These are phyloP conservation scores for Yarrowia yakushimensis DNA, from an alignment of 805 yeast species.

Conservation along the genomic window DNA sequence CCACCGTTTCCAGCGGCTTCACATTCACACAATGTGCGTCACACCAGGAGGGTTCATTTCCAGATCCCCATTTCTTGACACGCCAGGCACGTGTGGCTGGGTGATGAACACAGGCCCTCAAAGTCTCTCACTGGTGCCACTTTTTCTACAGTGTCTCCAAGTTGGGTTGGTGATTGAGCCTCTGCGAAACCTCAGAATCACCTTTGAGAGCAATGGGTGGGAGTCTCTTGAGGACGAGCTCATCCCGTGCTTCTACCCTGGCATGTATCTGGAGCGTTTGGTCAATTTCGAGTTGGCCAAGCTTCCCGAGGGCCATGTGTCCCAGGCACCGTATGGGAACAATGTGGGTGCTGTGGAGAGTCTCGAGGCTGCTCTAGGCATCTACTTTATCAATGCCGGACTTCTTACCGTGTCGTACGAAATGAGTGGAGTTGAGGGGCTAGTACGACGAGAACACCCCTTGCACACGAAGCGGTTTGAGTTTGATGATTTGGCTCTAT, in stretches of 20 bases:
- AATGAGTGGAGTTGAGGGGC: constrained; percentile 16
- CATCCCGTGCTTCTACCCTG: constrained; percentile 6
- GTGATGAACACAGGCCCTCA: neutral
- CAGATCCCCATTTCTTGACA: neutral
- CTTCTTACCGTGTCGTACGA: constrained; percentile 4
- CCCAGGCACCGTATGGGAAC: neutral
- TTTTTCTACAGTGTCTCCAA: neutral
- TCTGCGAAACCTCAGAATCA: neutral
- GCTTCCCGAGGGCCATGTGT: neutral
- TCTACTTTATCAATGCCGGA: neutral
- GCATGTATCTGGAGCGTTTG: constrained; percentile 18
- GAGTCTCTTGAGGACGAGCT: constrained; percentile 8
- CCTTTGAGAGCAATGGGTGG: constrained; percentile 17
- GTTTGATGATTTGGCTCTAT: neutral
- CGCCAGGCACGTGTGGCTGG: constrained; percentile 9
- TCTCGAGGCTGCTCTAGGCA: constrained; percentile 1
- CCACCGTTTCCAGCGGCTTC: neutral
- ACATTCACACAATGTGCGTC: constrained; percentile 12
- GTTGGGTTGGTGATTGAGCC: constrained; percentile 14
- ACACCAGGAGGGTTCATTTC: neutral
- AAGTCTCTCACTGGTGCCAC: neutral
- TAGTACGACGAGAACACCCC: neutral
- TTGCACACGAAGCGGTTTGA: constrained; percentile 6
- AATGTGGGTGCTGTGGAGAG: constrained; percentile 2
- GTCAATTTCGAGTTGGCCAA: neutral